phyloP scores from a whole-genome alignment of 176 grass and related monocot species.

The Microstegium vimineum region DNA sequence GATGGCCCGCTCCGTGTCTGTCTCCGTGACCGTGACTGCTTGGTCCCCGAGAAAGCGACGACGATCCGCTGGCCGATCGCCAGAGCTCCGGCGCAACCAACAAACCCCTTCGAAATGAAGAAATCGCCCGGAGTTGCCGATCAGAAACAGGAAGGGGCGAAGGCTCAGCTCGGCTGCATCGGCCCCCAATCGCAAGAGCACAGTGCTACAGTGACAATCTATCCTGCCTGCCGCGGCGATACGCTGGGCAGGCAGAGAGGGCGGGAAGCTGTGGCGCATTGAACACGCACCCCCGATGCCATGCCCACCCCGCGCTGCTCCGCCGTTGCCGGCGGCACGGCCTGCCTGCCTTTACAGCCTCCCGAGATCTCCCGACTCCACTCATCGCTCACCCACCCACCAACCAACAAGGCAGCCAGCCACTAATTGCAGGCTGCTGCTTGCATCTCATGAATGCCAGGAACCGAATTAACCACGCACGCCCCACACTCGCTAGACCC shows the following conservation, averaged over 20 bases:
- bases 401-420: constrained; percentile 38
- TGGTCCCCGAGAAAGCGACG: background rate
- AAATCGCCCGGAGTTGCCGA: background rate
- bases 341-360: background rate
- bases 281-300: constrained; percentile 30
- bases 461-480: no score
- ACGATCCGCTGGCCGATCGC: background rate
- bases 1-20: background rate
- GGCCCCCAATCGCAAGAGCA: background rate
- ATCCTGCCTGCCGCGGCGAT: no score
- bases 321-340: constrained; percentile 1
- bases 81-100: background rate
- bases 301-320: constrained; percentile 1
- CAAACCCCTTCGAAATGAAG: background rate
- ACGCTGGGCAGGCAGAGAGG: constrained; percentile 8
- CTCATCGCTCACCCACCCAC: no score
- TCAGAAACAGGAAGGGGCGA: background rate
- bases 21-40: background rate
- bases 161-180: background rate
- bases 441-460: constrained; percentile 41
- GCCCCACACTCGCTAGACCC: constrained; percentile 8
- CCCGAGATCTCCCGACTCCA: constrained; percentile 24
- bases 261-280: constrained; percentile 28
- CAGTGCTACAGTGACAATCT: background rate
- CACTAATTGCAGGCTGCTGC: constrained; percentile 37